Evolutionary conservation across 768 basidiomycete species (phyloP).

Genomic region (Fibroporia radiculosa): DNA sequence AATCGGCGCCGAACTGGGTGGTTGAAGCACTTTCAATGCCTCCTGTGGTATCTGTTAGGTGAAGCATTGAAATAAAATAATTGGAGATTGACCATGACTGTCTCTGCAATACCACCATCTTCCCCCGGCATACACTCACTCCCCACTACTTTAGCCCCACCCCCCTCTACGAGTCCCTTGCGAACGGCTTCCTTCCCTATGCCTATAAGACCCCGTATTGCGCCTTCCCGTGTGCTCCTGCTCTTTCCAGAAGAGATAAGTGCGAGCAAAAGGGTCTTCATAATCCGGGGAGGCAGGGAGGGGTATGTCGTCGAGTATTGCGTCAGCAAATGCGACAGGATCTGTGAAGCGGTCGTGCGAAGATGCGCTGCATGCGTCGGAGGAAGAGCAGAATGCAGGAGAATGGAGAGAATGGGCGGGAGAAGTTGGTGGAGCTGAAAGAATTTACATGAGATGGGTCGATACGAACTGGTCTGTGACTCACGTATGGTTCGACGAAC

Average conservation of each 20-base stretch:
- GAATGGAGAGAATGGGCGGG: constrained; percentile 84
- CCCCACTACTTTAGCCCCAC: constrained; percentile 69
- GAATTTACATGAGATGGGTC: neutral
- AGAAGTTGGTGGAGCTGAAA: constrained; percentile 89
- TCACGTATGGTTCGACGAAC: constrained; percentile 93
- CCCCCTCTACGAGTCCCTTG: constrained; percentile 75
- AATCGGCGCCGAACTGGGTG: constrained; percentile 50
- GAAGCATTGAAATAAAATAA: neutral
- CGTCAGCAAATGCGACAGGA: constrained; percentile 72
- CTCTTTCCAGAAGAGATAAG: constrained; percentile 67
- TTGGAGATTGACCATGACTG: constrained; percentile 46
- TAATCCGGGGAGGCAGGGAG: constrained; percentile 78
- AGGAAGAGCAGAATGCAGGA: constrained; percentile 83
- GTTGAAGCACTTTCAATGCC: constrained; percentile 52
- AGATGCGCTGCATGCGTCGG: constrained; percentile 61
- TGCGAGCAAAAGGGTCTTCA: constrained; percentile 88
- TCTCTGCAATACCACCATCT: constrained; percentile 40
- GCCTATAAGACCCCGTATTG: constrained; percentile 78
- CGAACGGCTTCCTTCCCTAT: constrained; percentile 81
- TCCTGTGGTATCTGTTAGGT: constrained; percentile 31
- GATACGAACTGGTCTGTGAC: constrained; percentile 22
- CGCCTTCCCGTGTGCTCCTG: constrained; percentile 81
- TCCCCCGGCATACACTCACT: constrained; percentile 48
- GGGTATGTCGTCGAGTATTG: constrained; percentile 88
- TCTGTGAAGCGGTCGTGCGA: constrained; percentile 76